Conservation (phyloP, 2,329 filamentous ascomycete genomes). For the Eutypella sp. region DNA sequence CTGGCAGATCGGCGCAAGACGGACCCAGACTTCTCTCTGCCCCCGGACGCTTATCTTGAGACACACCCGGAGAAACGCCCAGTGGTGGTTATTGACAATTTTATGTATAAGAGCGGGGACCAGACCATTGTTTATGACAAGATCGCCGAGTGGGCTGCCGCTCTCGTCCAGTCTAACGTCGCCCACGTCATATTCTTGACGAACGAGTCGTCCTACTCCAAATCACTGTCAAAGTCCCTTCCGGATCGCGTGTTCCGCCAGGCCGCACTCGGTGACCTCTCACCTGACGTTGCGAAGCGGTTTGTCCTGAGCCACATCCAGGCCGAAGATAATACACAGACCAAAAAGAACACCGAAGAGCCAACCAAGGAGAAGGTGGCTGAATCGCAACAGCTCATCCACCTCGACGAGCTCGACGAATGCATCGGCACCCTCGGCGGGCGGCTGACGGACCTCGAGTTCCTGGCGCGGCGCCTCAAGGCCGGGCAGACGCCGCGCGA, state of each 20-base stretch:
- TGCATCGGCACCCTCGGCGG: constrained; percentile 82
- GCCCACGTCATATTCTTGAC: constrained; percentile 95
- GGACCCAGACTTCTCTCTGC: constrained; percentile 67
- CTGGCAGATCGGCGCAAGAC: constrained; percentile 64
- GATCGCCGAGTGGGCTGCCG: constrained; percentile 83
- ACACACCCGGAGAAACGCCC: constrained; percentile 79
- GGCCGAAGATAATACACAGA: constrained; percentile 31
- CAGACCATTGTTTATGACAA: constrained; percentile 68
- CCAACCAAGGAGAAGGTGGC: constrained; percentile 21
- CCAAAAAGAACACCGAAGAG: constrained; percentile 26
- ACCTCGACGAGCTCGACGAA: constrained; percentile 69
- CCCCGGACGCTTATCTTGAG: constrained; percentile 83
- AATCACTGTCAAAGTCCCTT: constrained; percentile 78
- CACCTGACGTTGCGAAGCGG: constrained; percentile 78
- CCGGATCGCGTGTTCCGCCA: constrained; percentile 89
- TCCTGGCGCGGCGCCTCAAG: constrained; percentile 83
- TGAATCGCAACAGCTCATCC: constrained; percentile 17
- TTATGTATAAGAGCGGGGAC: constrained; percentile 72
- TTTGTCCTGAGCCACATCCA: constrained; percentile 84
- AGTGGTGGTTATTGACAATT: constrained; percentile 88
- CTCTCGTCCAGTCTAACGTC: constrained; percentile 77
- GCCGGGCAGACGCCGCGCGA: constrained; percentile 76
- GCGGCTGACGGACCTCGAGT: constrained; percentile 91
- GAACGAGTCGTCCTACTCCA: constrained; percentile 81
- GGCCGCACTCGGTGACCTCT: constrained; percentile 80